A percentile compares a stretch with the other conserved stretches of the same genome.
phyloP scores from a whole-genome alignment of 2,329 filamentous ascomycete genomes.

The Aureobasidium sp. region DNA sequence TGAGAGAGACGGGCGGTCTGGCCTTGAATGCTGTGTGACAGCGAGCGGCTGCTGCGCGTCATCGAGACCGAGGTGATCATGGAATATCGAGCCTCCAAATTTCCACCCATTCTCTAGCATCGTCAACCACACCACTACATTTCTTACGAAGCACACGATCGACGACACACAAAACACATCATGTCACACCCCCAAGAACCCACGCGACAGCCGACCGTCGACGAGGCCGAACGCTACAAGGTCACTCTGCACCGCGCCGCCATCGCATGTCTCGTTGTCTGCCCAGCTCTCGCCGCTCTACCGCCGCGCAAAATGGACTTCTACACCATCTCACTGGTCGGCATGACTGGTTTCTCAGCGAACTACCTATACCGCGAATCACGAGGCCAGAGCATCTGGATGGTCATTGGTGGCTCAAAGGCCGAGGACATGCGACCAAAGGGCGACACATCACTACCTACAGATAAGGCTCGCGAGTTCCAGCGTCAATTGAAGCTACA shows the following conservation, averaged over 20 bases:
- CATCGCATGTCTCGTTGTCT: constrained; percentile 41
- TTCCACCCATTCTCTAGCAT: background rate
- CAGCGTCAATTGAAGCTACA: constrained; percentile 30
- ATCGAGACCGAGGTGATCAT: background rate
- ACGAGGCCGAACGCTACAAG: constrained; percentile 17
- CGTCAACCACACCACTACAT: background rate
- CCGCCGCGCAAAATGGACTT: constrained; percentile 55
- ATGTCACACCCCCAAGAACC: constrained; percentile 22
- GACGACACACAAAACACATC: background rate
- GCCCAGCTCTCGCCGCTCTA: constrained; percentile 45
- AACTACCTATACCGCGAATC: constrained; percentile 39
- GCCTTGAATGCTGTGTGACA: background rate
- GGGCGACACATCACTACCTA: constrained; percentile 22
- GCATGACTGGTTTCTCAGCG: constrained; percentile 40
- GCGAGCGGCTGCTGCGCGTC: background rate
- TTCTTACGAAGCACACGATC: background rate
- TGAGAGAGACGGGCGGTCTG: background rate
- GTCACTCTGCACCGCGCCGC: constrained; percentile 35
- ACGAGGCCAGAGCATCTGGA: constrained; percentile 31
- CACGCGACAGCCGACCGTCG: constrained; percentile 17
- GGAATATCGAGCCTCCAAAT: background rate
- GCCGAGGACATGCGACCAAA: background rate
- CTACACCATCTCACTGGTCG: constrained; percentile 48
- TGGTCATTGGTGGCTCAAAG: constrained; percentile 18
- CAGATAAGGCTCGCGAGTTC: constrained; percentile 28